Evolutionary conservation across 495 filamentous ascomycete genomes (phyloP).

Genomic region (Penicillium alfredii): DNA sequence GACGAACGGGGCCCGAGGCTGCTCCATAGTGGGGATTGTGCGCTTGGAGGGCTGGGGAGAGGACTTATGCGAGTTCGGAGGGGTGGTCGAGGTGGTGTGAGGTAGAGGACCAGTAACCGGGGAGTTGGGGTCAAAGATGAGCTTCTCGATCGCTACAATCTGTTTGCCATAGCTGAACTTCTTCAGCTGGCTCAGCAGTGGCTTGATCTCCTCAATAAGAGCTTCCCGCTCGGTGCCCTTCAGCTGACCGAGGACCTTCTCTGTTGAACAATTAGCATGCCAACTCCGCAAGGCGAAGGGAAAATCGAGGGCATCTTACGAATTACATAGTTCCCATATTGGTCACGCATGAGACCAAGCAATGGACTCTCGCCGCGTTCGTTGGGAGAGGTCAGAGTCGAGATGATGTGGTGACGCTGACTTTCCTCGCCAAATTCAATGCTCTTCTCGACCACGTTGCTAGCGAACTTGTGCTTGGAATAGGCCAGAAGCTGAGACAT

Average conservation of each 20-base stretch:
- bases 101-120: conserved; percentile 17
- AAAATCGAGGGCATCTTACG: conserved; percentile 68
- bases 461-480: conserved; percentile 95
- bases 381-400: conserved; percentile 52
- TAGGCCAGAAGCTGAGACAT: conserved; percentile 62
- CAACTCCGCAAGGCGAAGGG: no score
- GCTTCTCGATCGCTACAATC: conserved; percentile 62
- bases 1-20: conserved; percentile 24
- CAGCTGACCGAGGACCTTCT: conserved; percentile 71
- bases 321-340: conserved; percentile 94
- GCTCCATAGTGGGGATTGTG: conserved; percentile 28
- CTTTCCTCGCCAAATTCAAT: conserved; percentile 66
- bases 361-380: conserved; percentile 63
- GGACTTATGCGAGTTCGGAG: conserved; percentile 44
- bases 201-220: conserved; percentile 68
- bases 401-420: conserved; percentile 66
- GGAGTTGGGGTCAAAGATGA: conserved; percentile 44
- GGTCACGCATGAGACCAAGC: conserved; percentile 76
- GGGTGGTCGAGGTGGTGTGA: conserved; percentile 34
- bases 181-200: conserved; percentile 66
- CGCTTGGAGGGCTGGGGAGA: conserved; percentile 39
- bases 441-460: conserved; percentile 96
- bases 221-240: conserved; percentile 56
- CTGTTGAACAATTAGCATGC: no score
- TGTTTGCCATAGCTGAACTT: conserved; percentile 73